These are phyloP conservation scores for barrel medic (Medicago truncatula) DNA, from an alignment of 306 rosid species.

Conservation along the genomic window DNA sequence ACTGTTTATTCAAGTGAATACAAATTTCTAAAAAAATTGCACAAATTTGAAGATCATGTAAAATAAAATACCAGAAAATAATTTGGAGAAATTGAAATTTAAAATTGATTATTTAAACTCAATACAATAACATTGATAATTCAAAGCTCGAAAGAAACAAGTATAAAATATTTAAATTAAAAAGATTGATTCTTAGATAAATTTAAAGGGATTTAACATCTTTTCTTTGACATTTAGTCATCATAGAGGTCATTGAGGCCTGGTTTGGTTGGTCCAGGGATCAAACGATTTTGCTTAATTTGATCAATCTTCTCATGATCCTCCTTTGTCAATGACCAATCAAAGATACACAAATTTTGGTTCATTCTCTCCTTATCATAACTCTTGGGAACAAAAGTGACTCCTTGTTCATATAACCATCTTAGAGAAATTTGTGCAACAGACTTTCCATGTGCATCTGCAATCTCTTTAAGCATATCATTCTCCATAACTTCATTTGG, in stretches of 20 bases:
- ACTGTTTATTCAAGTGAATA: not conserved
- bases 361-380: slow-evolving; percentile 60
- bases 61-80: not conserved
- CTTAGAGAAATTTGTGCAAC: slow-evolving; percentile 60
- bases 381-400: slow-evolving; percentile 60
- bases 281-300: slow-evolving; percentile 50
- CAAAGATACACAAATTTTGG: slow-evolving; percentile 58
- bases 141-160: not conserved
- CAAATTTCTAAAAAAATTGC: not conserved
- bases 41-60: not conserved
- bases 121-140: not conserved
- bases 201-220: not conserved
- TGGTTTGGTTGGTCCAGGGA: slow-evolving; percentile 63
- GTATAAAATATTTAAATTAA: not conserved
- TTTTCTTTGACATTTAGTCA: slow-evolving; percentile 34
- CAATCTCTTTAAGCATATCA: slow-evolving; percentile 55
- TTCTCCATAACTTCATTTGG: slow-evolving; percentile 61
- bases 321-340: slow-evolving; percentile 51
- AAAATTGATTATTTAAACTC: not conserved
- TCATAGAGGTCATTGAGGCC: slow-evolving; percentile 54
- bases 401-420: slow-evolving; percentile 64
- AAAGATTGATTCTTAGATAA: not conserved
- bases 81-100: not conserved
- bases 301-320: slow-evolving; percentile 47
- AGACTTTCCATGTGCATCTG: slow-evolving; percentile 51